Evolutionary conservation across 1,284 basidiomycete species (phyloP), one percentile per base, ranked within the genome.

Genomic region (Cryptococcus amylolentus): DNA sequence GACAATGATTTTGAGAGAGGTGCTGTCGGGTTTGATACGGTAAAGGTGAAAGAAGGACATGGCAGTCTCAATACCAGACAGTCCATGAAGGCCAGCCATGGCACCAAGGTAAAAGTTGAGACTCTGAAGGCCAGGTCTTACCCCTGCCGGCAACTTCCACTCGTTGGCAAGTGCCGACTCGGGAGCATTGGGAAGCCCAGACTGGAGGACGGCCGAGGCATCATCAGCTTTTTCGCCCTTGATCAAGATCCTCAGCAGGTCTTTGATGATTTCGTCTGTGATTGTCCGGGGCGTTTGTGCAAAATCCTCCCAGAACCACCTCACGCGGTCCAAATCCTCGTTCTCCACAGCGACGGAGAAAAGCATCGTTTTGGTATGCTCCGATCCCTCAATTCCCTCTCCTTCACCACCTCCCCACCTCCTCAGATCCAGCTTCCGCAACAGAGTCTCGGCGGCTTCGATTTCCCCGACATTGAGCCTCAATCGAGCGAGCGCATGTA

Each of bases 401-500:
- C 31, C 38, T 31, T 27, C 38, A 23, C 38, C 44, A 13, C n/a
- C 10, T 12, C 27, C 47, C 54, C 54, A 56, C 23, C 52, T 42
- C 1, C 38, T 43, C 13, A 62, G 20, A 39, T 63, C 49, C 42
- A 71, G 65, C 46, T 57, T 60, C 27, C n/a, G 14, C 35, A 70
- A 46, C n/a, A 73, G 39, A 0, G 27, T 35, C 18, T 64, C 54
- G 1, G 67, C 68, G 4, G 63, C 67, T 5, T 48, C 49, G 1
- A 55, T 18, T 52, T 74, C 70, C 23, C 52, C 57, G 3, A 55
- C 58, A 38, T 66, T 65, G n/a, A 72, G 14, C 20, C 71, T 55
- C 18, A 70, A 49, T 13, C 62, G 54, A 4, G 69, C 58, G 35
- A 75, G 53, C 1, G 68, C 68, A 50, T 75, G 70, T 6, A 73